Base-by-base conservation (phyloP, 345 rosid genomes). In the Adansonia digitata region DNA sequence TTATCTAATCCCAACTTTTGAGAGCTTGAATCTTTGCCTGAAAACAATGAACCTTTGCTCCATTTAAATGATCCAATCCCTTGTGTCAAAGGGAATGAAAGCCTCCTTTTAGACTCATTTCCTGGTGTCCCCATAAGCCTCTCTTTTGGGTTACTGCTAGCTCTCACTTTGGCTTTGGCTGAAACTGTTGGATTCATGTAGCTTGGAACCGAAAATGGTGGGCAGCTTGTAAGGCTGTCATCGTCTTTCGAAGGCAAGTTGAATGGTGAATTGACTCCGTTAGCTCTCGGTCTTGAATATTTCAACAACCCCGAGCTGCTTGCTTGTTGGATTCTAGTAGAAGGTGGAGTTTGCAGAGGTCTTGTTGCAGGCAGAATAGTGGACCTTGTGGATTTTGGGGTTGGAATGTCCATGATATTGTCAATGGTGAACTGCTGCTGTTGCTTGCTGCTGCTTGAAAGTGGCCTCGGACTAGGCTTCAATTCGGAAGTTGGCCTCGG, bases 201-300 rank as follows among this genome's bases (percentile, higher is more conserved):
- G 84, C 82, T 92, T 7, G 98, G 99, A 46, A 81, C 91, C 0
- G 91, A 91, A 81, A 90, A 92, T 0, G 98, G 94, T 0, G 98
- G 99, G 81, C 98, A 96, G 78, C 98, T 93, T 12, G 79, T 88
- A 70, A 96, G 91, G 79, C 98, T 93, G 31, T 93, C 98, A 8
- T 95, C 98, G 48, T 95, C 99, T 80, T 89, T 95, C n/a, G 84
- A 29, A 1, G 89, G 84, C 43, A 82, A 18, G 77, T 82, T 75
- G 7, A 84, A 87, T n/a, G 92, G 94, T 11, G 93, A 90, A 18
- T 78, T 87, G 20, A 77, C 86, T 35, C 84, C 87, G 59, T 83
- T 76, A 51, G 86, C 85, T 85, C 94, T 85, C 31, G 84, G 82
- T 71, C 87, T 85, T 0, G 94, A 88, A 78, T 88, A 86, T 62